Evolutionary conservation across 768 basidiomycete genomes (phyloP).

Genomic region (Pulveroboletus sp.): DNA sequence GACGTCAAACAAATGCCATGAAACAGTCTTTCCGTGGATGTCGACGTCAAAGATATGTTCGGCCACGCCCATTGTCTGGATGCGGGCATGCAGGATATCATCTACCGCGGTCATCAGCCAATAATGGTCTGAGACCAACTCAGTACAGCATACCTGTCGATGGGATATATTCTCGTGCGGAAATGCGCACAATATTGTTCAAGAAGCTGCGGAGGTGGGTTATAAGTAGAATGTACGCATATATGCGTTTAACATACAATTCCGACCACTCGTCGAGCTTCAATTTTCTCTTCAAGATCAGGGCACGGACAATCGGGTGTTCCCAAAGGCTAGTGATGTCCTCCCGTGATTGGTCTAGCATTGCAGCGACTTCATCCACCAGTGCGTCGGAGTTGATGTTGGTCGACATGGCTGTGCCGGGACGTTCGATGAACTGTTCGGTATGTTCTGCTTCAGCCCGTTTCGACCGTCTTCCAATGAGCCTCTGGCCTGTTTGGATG

Average conservation of each 20-base stretch:
- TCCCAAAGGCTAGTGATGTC: constrained; percentile 74
- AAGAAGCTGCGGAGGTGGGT: constrained; percentile 53
- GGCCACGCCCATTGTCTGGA: constrained; percentile 86
- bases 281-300: constrained; percentile 65
- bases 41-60: constrained; percentile 82
- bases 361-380: constrained; percentile 55
- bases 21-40: constrained; percentile 71
- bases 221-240: constrained; percentile 15
- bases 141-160: constrained; percentile 52
- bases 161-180: constrained; percentile 65
- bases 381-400: constrained; percentile 46
- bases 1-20: constrained; percentile 72
- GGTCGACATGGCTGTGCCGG: constrained; percentile 27
- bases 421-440: constrained; percentile 29
- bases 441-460: constrained; percentile 23
- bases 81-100: constrained; percentile 84
- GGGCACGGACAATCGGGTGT: constrained; percentile 62
- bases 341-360: constrained; percentile 54
- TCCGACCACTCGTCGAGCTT: constrained; percentile 86
- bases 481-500: constrained; percentile 44
- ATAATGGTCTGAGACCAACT: constrained; percentile 27
- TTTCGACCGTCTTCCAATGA: constrained; percentile 29
- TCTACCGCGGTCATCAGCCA: constrained; percentile 43
- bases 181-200: constrained; percentile 66
- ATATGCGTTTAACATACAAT: constrained; percentile 55